Evolutionary conservation across 2,329 filamentous ascomycete species (phyloP).

Genomic region (Geoglossum cookeanum): DNA sequence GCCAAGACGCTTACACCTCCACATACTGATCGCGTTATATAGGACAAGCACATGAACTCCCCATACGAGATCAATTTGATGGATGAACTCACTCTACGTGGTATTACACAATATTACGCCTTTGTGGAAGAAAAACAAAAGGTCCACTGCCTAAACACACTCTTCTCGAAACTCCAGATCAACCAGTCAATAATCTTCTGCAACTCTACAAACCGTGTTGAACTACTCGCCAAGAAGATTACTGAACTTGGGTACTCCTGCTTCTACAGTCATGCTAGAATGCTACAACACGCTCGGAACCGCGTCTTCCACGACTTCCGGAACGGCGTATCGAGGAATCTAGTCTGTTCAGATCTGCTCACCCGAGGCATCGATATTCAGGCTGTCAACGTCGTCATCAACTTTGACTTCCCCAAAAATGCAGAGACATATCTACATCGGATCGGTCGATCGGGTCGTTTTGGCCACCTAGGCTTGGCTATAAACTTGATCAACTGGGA

Average conservation of each 20-base stretch:
- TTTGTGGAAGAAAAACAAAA: constrained; percentile 99
- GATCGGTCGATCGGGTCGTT: constrained; percentile 92
- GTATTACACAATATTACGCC: constrained; percentile 98
- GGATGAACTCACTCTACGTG: constrained; percentile 93
- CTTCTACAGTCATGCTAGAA: constrained; percentile 97
- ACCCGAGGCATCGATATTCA: constrained; percentile 99
- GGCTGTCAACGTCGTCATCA: constrained; percentile 98
- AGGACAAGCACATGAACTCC: constrained; percentile 89
- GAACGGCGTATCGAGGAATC: constrained; percentile 91
- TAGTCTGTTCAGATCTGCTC: constrained; percentile 92
- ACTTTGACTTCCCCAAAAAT: constrained; percentile 99
- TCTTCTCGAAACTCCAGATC: constrained; percentile 97
- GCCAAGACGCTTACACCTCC: not conserved
- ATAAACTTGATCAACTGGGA: constrained; percentile 99
- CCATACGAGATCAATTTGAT: constrained; percentile 99
- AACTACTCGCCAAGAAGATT: constrained; percentile 96
- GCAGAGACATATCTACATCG: constrained; percentile 97
- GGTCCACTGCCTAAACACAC: constrained; percentile 94
- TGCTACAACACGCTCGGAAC: constrained; percentile 93
- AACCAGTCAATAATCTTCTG: constrained; percentile 99
- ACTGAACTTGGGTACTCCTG: constrained; percentile 98
- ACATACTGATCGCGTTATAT: constrained; percentile 6
- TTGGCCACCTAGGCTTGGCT: constrained; percentile 88
- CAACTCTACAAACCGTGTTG: constrained; percentile 96
- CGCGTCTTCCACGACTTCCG: constrained; percentile 98